A percentile compares a stretch with the other conserved stretches of the same genome.
Conservation (phyloP, 2,329 filamentous ascomycete species). For the Trichoderma sp. region DNA sequence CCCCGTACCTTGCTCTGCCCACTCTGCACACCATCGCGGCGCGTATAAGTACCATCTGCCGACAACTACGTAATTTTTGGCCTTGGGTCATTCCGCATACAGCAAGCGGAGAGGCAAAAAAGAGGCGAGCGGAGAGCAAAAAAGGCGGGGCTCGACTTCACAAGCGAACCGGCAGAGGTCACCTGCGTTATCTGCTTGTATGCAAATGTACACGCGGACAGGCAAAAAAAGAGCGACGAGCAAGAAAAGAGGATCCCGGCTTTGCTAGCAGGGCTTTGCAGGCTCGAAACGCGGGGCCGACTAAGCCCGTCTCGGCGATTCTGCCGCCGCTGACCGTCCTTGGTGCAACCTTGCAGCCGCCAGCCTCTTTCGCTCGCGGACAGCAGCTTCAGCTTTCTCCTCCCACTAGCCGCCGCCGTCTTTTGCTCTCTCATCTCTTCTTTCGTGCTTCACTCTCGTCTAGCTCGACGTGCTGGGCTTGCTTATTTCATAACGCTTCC, state of each 20-base stretch:
- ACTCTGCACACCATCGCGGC: neutral
- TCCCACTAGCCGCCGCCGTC: neutral
- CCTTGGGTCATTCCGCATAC: neutral
- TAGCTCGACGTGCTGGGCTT: neutral
- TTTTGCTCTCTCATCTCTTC: neutral
- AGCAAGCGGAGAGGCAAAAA: neutral
- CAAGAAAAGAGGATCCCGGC: neutral
- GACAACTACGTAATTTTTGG: constrained; percentile 14
- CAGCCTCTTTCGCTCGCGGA: constrained; percentile 33
- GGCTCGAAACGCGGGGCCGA: constrained; percentile 24
- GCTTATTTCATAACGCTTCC: neutral
- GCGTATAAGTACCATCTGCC: constrained; percentile 1
- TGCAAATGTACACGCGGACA: constrained; percentile 8
- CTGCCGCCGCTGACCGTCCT: constrained; percentile 38
- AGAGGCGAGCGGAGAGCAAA: constrained; percentile 1
- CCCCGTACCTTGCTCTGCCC: neutral
- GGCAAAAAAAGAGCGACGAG: neutral
- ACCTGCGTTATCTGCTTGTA: constrained; percentile 17
- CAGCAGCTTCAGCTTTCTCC: constrained; percentile 16
- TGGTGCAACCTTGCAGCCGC: constrained; percentile 11
- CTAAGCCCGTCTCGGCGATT: constrained; percentile 30
- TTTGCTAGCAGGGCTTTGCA: neutral
- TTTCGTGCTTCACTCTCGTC: neutral
- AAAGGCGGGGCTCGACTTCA: constrained; percentile 6
- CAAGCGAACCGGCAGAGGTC: constrained; percentile 7